Percentiles rank a stretch among this genome's conserved stretches.
phyloP scores from a whole-genome alignment of 164 flowering plant genomes.

The Kingdonia uniflora region DNA sequence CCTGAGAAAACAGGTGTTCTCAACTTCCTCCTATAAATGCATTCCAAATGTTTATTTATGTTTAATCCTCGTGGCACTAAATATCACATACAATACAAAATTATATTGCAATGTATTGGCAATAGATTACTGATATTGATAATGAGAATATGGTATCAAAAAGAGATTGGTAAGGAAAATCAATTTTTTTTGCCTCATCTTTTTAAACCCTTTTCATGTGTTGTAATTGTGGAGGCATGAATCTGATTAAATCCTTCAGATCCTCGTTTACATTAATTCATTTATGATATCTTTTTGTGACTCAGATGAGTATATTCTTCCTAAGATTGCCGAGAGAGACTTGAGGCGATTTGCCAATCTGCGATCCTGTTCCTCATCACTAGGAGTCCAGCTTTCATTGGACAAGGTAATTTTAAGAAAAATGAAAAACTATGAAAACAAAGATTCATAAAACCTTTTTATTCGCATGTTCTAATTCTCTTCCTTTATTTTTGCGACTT shows the following conservation, averaged over 20 bases:
- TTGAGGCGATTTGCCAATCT: constrained; percentile 65
- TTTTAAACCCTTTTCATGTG: neutral
- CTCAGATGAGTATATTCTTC: constrained; percentile 88
- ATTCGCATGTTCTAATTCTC: no score
- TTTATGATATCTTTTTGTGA: neutral
- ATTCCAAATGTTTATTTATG: neutral
- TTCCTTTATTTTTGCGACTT: neutral
- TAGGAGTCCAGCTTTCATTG: constrained; percentile 45
- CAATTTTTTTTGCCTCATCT: neutral
- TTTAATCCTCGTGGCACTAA: neutral
- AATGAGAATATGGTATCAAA: no score
- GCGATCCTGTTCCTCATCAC: constrained; percentile 40
- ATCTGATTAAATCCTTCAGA: no score
- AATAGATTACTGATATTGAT: neutral
- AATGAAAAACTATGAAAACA: no score
- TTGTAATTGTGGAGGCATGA: neutral
- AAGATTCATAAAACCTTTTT: no score
- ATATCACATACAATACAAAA: neutral
- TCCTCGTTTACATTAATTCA: no score
- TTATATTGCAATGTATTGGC: neutral
- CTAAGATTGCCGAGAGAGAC: constrained; percentile 87
- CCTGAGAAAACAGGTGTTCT: constrained; percentile 75
- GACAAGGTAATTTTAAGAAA: constrained; percentile 29
- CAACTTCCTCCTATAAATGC: neutral
- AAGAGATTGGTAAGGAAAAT: neutral